Percentiles rank a stretch among this genome's conserved stretches.
These are phyloP conservation scores for Akanthomyces muscarius DNA, from an alignment of 2,329 filamentous ascomycete species.

Conservation along the genomic window DNA sequence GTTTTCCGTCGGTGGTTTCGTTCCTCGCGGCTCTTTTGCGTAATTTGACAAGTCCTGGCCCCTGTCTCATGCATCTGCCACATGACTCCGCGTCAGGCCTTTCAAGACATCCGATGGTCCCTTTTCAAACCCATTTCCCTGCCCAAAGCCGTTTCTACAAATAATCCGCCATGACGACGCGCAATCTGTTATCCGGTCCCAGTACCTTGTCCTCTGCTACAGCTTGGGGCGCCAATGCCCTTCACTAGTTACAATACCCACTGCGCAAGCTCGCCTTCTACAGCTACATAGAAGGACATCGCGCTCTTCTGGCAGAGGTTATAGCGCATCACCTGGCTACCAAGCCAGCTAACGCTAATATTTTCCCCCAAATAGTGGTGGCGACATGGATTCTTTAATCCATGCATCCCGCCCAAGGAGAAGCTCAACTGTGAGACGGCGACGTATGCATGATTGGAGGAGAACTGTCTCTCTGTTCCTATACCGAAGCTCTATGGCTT, in stretches of 20 bases:
- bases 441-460: conserved; percentile 36
- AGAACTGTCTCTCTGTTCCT: conserved; percentile 34
- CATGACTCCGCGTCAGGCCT: too few species aligned
- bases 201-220: conserved; percentile 17
- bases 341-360: conserved; percentile 6
- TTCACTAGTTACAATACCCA: conserved; percentile 18
- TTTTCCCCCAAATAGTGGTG: conserved; percentile 20
- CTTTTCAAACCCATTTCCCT: too few species aligned
- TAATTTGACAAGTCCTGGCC: too few species aligned
- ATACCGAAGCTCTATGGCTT: conserved; percentile 27
- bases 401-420: conserved; percentile 33
- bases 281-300: conserved; percentile 14
- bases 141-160: too few species aligned
- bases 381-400: conserved; percentile 33
- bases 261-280: conserved; percentile 18
- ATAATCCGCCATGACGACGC: conserved; percentile 18
- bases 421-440: conserved; percentile 37
- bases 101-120: too few species aligned
- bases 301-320: neutral
- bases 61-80: too few species aligned
- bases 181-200: conserved; percentile 19
- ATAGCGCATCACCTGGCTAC: conserved; percentile 2
- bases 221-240: conserved; percentile 14
- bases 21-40: too few species aligned
- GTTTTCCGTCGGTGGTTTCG: too few species aligned